phyloP scores from a whole-genome alignment of 495 filamentous ascomycete genomes.

The Penicillium arizonense region DNA sequence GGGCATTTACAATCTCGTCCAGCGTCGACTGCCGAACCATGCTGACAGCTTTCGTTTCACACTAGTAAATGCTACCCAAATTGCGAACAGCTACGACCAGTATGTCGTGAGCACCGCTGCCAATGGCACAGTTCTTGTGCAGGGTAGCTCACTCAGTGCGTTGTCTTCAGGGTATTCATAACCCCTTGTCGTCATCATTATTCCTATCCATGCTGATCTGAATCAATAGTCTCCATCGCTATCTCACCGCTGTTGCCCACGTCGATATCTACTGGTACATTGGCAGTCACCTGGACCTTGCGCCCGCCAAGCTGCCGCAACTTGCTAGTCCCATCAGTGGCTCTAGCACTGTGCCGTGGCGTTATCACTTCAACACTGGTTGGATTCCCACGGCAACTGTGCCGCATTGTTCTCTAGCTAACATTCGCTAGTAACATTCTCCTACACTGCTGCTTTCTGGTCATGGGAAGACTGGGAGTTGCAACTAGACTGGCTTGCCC shows the following conservation, averaged over 20 bases:
- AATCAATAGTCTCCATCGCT: conserved; percentile 41
- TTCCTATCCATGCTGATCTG: not conserved
- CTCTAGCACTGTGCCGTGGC: conserved; percentile 45
- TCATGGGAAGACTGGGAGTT: conserved; percentile 54
- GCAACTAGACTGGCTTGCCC: conserved; percentile 54
- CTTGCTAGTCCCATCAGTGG: conserved; percentile 13
- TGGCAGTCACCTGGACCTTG: conserved; percentile 22
- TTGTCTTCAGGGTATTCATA: conserved; percentile 40
- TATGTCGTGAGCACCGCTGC: conserved; percentile 37
- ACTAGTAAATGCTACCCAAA: conserved; percentile 18
- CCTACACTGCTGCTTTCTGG: conserved; percentile 56
- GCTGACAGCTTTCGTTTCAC: conserved; percentile 39
- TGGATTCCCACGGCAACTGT: not conserved
- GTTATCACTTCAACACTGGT: conserved; percentile 54
- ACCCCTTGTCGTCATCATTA: too few relatives aligned
- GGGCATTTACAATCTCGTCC: conserved; percentile 46
- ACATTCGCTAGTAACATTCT: conserved; percentile 45
- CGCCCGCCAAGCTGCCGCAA: conserved; percentile 15
- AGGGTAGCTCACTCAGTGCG: conserved; percentile 44
- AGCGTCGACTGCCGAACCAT: conserved; percentile 45
- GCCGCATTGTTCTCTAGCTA: not conserved
- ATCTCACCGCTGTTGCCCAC: conserved; percentile 44
- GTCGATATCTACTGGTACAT: conserved; percentile 54
- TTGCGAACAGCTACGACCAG: conserved; percentile 34
- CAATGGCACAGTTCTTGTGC: conserved; percentile 43